phyloP scores from a whole-genome alignment of 2,329 filamentous ascomycete species.

The Nothophaeocryptopus gaeumannii region DNA sequence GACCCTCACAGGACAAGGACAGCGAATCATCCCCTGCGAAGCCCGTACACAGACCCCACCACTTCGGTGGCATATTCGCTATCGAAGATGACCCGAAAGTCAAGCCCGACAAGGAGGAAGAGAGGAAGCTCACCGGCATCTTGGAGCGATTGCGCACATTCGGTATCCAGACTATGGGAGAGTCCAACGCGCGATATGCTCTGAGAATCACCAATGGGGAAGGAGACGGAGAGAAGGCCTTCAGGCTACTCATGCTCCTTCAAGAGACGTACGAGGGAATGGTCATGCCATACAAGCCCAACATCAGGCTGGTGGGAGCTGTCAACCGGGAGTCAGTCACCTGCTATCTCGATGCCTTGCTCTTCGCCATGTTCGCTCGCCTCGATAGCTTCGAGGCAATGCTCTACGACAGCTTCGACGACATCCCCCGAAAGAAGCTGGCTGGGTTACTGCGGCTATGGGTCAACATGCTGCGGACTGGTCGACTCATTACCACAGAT shows the following conservation, averaged over 20 bases:
- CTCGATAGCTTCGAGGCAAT: slow-evolving; percentile 91
- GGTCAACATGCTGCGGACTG: slow-evolving; percentile 87
- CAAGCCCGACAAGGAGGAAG: slow-evolving; percentile 55
- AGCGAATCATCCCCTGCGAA: slow-evolving; percentile 4
- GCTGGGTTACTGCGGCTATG: slow-evolving; percentile 79
- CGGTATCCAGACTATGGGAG: slow-evolving; percentile 56
- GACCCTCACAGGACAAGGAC: slow-evolving; percentile 14
- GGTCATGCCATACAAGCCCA: slow-evolving; percentile 70
- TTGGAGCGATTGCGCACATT: slow-evolving; percentile 51
- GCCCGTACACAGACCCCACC: slow-evolving; percentile 48
- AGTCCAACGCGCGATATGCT: slow-evolving; percentile 62
- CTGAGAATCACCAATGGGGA: slow-evolving; percentile 60
- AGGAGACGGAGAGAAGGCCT: slow-evolving; percentile 70
- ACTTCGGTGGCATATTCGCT: slow-evolving; percentile 63
- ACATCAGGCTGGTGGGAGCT: slow-evolving; percentile 73
- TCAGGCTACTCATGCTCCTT: slow-evolving; percentile 72
- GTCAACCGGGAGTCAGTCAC: slow-evolving; percentile 83
- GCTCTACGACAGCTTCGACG: slow-evolving; percentile 73
- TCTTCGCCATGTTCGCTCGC: slow-evolving; percentile 94
- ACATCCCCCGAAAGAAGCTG: slow-evolving; percentile 69
- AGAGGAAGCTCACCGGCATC: slow-evolving; percentile 56
- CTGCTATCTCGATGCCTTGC: slow-evolving; percentile 87
- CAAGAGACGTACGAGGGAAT: slow-evolving; percentile 79
- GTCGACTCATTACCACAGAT: slow-evolving; percentile 79
- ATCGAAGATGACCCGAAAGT: slow-evolving; percentile 56